These are phyloP conservation scores for Neurospora sp. DNA, from an alignment of 495 filamentous ascomycete species.

Conservation along the genomic window DNA sequence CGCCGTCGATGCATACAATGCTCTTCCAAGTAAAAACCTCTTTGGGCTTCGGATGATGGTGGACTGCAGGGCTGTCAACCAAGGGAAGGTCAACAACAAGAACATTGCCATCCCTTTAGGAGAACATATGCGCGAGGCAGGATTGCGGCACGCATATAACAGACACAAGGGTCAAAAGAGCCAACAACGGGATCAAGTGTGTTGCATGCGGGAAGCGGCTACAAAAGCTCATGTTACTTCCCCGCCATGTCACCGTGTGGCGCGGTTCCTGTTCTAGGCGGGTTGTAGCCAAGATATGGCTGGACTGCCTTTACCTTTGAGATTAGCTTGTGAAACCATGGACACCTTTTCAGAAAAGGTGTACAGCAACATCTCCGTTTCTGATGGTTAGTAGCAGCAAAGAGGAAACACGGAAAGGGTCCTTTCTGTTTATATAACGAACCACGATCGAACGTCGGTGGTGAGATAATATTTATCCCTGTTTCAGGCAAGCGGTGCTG, in stretches of 20 bases:
- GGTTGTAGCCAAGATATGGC: background rate
- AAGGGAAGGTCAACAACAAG: background rate
- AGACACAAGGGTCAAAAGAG: background rate
- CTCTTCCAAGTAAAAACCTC: background rate
- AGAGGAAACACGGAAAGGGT: background rate
- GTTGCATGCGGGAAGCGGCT: background rate
- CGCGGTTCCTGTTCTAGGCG: background rate
- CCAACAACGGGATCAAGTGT: background rate
- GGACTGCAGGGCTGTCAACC: background rate
- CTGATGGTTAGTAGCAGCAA: background rate
- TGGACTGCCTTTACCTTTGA: background rate
- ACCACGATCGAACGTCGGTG: background rate
- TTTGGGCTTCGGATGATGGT: background rate
- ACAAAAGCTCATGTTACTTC: background rate
- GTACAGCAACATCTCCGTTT: background rate
- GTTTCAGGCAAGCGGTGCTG: conserved; percentile 13
- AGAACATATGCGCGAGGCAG: background rate
- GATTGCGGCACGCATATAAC: background rate
- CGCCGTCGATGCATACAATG: background rate
- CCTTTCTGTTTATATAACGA: background rate
- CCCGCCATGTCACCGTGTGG: background rate
- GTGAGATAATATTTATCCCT: background rate
- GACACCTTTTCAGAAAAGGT: background rate
- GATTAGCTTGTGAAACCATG: background rate
- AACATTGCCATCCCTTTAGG: background rate